These are phyloP conservation scores for Paramecium sexaurelia DNA, from an alignment of 73 alveolate genomes.

Conservation along the genomic window DNA sequence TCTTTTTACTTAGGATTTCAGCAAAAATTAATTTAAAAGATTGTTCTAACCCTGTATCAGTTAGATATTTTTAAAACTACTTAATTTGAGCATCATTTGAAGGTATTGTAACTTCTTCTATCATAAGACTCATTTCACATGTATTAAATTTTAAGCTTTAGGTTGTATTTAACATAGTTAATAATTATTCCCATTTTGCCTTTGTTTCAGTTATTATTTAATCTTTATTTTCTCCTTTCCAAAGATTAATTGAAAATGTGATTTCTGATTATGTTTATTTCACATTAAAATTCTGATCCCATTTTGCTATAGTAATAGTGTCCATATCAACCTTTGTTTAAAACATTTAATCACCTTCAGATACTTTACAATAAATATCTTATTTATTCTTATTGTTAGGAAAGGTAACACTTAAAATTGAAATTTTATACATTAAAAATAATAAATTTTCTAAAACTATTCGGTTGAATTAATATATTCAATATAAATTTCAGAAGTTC, in stretches of 20 bases:
- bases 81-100: slow-evolving; percentile 32
- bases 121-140: not conserved
- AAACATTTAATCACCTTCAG: not conserved
- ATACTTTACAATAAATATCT: slow-evolving; percentile 3
- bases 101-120: slow-evolving; percentile 24
- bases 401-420: slow-evolving; percentile 42
- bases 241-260: not conserved
- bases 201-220: not conserved
- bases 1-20: slow-evolving; percentile 66
- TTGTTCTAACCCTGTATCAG: slow-evolving; percentile 62
- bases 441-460: not conserved
- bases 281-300: not conserved
- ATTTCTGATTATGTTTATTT: not conserved
- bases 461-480: not conserved
- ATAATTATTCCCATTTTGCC: not conserved
- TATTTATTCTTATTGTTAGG: not conserved
- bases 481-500: not conserved
- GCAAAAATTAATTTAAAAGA: slow-evolving; percentile 70
- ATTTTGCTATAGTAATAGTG: slow-evolving; percentile 1
- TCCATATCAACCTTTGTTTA: slow-evolving; percentile 55
- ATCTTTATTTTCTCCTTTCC: not conserved
- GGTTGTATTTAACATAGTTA: not conserved
- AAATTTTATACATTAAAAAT: not conserved
- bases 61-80: slow-evolving; percentile 61
- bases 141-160: not conserved